Conservation (phyloP, 768 basidiomycete genomes). For the Xerocomus spinulosus region DNA sequence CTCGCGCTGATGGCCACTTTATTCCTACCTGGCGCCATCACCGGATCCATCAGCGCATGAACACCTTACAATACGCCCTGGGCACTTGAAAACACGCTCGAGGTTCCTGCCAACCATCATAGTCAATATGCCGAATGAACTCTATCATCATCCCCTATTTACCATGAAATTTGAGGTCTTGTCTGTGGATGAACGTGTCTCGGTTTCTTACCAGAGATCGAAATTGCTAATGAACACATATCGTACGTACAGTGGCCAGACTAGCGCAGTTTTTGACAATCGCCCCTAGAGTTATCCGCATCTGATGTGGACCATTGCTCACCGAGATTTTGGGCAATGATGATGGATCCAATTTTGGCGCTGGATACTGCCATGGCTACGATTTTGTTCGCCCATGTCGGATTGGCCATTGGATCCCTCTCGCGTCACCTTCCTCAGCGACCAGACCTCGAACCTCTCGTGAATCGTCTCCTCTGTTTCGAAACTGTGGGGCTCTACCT, state of each 20-base stretch:
- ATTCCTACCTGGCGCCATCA: no score
- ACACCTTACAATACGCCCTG: no score
- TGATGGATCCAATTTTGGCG: constrained; percentile 49
- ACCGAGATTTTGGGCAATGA: constrained; percentile 48
- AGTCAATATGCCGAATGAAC: constrained; percentile 7
- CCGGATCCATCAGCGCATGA: no score
- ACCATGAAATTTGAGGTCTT: constrained; percentile 40
- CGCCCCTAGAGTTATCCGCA: constrained; percentile 31
- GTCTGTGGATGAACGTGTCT: constrained; percentile 43
- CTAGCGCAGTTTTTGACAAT: no score
- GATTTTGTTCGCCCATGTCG: constrained; percentile 49
- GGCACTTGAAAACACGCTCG: no score
- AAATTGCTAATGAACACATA: constrained; percentile 47
- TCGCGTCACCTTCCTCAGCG: constrained; percentile 45
- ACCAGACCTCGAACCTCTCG: constrained; percentile 46
- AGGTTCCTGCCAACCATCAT: neutral
- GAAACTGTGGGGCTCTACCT: constrained; percentile 53
- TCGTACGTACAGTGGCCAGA: no score
- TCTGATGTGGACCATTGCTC: constrained; percentile 48
- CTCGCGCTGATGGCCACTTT: no score
- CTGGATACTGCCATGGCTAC: constrained; percentile 52
- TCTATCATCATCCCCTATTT: constrained; percentile 42
- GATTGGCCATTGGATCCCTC: constrained; percentile 51
- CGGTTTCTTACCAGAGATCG: constrained; percentile 48
- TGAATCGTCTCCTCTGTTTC: constrained; percentile 48